Evolutionary conservation across 352 stramenopile genomes (phyloP).

Genomic region (Globisporangium apiculatum): DNA sequence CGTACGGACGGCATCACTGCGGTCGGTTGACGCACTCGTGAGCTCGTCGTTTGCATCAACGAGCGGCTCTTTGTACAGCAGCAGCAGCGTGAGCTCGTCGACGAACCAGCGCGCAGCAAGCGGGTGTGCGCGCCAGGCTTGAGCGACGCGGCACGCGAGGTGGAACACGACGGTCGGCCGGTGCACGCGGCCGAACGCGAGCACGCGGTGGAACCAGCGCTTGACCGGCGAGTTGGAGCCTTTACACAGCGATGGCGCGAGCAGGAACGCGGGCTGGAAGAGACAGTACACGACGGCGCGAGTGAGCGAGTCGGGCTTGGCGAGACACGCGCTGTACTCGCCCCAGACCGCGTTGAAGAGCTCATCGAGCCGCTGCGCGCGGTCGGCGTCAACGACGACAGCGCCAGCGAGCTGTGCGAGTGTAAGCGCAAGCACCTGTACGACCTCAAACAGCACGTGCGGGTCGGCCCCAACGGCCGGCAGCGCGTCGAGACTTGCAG

Average conservation of each 20-base stretch:
- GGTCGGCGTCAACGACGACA: constrained; percentile 17
- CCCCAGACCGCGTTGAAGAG: constrained; percentile 59
- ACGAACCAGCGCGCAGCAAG: constrained; percentile 36
- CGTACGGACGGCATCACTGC: not conserved
- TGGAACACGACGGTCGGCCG: constrained; percentile 80
- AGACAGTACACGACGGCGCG: constrained; percentile 56
- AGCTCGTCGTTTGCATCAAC: constrained; percentile 61
- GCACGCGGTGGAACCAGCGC: constrained; percentile 45
- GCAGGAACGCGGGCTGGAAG: constrained; percentile 65
- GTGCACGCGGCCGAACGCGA: constrained; percentile 44
- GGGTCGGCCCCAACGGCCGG: constrained; percentile 49
- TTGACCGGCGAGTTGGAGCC: constrained; percentile 33
- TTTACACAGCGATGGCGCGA: constrained; percentile 15
- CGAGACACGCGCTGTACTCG: constrained; percentile 60
- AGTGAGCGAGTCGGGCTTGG: constrained; percentile 63
- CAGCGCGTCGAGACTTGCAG: constrained; percentile 42
- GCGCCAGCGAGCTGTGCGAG: constrained; percentile 37
- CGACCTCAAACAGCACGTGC: constrained; percentile 52
- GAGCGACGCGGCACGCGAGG: constrained; percentile 52
- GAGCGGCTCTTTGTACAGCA: constrained; percentile 76
- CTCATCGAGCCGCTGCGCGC: constrained; percentile 21
- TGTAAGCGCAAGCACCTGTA: constrained; percentile 49
- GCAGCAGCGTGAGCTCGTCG: constrained; percentile 56
- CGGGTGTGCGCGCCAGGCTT: constrained; percentile 56
- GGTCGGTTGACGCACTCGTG: constrained; percentile 1